Evolutionary conservation across 2,329 filamentous ascomycete species (phyloP).

Genomic region (Davidsoniella eucalypti): DNA sequence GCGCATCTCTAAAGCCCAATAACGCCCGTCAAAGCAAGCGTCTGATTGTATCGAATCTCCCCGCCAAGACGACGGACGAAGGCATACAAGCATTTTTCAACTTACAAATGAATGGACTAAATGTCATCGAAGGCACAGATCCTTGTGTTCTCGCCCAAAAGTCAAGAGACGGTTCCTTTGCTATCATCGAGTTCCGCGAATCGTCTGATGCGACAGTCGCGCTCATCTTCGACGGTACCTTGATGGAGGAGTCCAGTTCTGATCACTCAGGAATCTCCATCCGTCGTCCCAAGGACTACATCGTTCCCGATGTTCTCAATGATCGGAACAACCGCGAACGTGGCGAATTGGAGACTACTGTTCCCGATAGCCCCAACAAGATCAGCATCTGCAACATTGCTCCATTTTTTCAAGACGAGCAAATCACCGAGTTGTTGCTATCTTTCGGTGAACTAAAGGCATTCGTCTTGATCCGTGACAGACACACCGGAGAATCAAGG

Average conservation of each 20-base stretch:
- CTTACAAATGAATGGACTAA: slow-evolving; percentile 88
- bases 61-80: slow-evolving; percentile 57
- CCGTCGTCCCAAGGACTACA: slow-evolving; percentile 87
- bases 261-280: slow-evolving; percentile 58
- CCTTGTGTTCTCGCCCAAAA: slow-evolving; percentile 75
- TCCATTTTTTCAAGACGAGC: slow-evolving; percentile 72
- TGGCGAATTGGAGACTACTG: slow-evolving; percentile 60
- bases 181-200: slow-evolving; percentile 79
- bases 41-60: slow-evolving; percentile 73
- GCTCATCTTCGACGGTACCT: slow-evolving; percentile 74
- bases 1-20: slow-evolving; percentile 71
- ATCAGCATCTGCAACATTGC: slow-evolving; percentile 86
- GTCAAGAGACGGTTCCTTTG: slow-evolving; percentile 63
- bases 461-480: slow-evolving; percentile 80
- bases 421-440: slow-evolving; percentile 76
- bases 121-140: slow-evolving; percentile 68
- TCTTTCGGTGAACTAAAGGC: slow-evolving; percentile 88
- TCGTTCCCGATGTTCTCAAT: slow-evolving; percentile 57
- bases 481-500: slow-evolving; percentile 66
- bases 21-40: slow-evolving; percentile 92
- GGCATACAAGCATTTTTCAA: slow-evolving; percentile 77
- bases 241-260: slow-evolving; percentile 48
- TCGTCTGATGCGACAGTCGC: slow-evolving; percentile 80
- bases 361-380: slow-evolving; percentile 89
- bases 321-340: slow-evolving; percentile 60